phyloP scores from a whole-genome alignment of 2,329 filamentous ascomycete species.

The Didymella glomerata region DNA sequence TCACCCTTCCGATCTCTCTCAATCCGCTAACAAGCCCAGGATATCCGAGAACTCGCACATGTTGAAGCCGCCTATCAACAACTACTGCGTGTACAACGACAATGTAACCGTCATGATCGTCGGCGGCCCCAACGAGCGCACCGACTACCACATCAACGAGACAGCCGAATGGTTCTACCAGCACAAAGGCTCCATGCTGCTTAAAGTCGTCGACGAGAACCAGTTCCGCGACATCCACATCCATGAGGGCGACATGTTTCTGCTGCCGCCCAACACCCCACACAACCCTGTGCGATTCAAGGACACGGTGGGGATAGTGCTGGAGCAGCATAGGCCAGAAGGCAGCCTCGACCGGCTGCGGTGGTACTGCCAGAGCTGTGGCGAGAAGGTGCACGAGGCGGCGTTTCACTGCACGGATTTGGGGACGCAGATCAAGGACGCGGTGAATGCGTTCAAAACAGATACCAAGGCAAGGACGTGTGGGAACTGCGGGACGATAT shows the following conservation, averaged over 20 bases:
- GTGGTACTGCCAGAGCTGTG: conserved; percentile 86
- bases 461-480: conserved; percentile 78
- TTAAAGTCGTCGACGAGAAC: conserved; percentile 82
- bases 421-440: conserved; percentile 92
- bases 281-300: conserved; percentile 95
- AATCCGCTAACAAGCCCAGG: conserved; percentile 62
- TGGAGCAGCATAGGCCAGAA: conserved; percentile 82
- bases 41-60: conserved; percentile 91
- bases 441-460: conserved; percentile 81
- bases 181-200: conserved; percentile 89
- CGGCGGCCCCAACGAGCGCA: conserved; percentile 92
- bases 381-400: conserved; percentile 80
- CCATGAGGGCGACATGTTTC: conserved; percentile 90
- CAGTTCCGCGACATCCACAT: conserved; percentile 86
- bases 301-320: conserved; percentile 90
- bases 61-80: conserved; percentile 92
- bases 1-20: not conserved
- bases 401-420: conserved; percentile 88
- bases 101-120: conserved; percentile 90
- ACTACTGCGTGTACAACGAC: conserved; percentile 94
- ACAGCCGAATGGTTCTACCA: conserved; percentile 99
- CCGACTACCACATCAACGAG: conserved; percentile 97
- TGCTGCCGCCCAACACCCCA: conserved; percentile 91
- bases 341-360: conserved; percentile 78
- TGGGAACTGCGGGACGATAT: conserved; percentile 76